Percentiles rank a stretch among this genome's conserved stretches.
Conservation (phyloP, 139 green algal genomes). For the Chlamydomonas eustigma region DNA sequence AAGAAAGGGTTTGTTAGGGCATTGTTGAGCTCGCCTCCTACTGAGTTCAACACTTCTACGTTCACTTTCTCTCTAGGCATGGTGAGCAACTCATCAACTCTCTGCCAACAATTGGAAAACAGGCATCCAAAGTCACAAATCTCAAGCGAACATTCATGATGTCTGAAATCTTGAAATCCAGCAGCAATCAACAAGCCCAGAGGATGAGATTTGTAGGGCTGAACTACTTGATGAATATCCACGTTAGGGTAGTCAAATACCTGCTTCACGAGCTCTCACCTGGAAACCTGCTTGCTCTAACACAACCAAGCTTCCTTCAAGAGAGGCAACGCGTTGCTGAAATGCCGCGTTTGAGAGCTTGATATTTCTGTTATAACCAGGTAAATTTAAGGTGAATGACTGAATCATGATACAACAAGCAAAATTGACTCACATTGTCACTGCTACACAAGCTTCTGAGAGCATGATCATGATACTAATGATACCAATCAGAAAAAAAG, state of each 20-base stretch:
- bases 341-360: slow-evolving; percentile 80
- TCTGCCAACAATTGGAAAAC: neutral
- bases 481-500: no score
- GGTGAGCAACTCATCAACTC: slow-evolving; percentile 32
- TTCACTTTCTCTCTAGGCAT: slow-evolving; percentile 54
- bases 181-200: no score
- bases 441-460: no score
- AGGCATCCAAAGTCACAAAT: no score
- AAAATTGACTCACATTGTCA: no score
- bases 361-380: slow-evolving; percentile 54
- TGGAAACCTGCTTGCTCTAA: slow-evolving; percentile 78
- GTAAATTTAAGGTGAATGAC: no score
- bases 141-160: no score
- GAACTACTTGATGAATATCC: no score
- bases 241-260: no score
- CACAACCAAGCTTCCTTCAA: slow-evolving; percentile 66
- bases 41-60: slow-evolving; percentile 58
- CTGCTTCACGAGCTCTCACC: slow-evolving; percentile 9
- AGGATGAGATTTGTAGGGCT: neutral
- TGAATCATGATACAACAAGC: no score
- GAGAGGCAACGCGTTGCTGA: slow-evolving; percentile 63
- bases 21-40: slow-evolving; percentile 65
- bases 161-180: no score
- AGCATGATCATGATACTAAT: no score
- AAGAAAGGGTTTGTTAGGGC: slow-evolving; percentile 93